Evolutionary conservation across 257 asterid species (phyloP).

Genomic region (Solanum medicagineum): DNA sequence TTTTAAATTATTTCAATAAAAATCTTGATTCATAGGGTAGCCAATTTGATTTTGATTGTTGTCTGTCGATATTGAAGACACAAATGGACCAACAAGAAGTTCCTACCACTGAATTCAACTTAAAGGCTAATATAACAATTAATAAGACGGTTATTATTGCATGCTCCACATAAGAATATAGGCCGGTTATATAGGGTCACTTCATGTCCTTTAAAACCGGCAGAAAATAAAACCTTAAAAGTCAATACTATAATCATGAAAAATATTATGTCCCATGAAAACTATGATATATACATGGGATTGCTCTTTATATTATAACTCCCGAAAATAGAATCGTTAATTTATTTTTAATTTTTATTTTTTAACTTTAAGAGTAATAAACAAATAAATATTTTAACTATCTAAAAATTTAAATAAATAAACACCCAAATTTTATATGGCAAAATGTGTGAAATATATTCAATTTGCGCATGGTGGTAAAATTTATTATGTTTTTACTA

Average conservation of each 20-base stretch:
- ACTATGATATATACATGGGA: not conserved
- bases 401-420: too few species aligned
- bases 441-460: too few species aligned
- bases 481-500: too few species aligned
- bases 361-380: too few species aligned
- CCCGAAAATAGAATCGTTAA: not conserved
- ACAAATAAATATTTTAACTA: too few species aligned
- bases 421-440: too few species aligned
- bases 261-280: not conserved
- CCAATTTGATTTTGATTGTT: not conserved
- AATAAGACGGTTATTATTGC: not conserved
- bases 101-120: not conserved
- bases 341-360: too few species aligned
- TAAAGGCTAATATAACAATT: not conserved
- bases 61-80: not conserved
- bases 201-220: not conserved
- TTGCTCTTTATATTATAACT: not conserved
- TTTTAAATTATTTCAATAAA: too few species aligned
- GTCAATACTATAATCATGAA: not conserved
- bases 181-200: not conserved
- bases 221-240: not conserved
- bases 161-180: not conserved
- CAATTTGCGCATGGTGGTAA: too few species aligned
- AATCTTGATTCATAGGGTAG: not conserved
- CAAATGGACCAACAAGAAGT: not conserved